Evolutionary conservation across 1,139 yeast genomes (phyloP).

Genomic region (Debaryomycetaceae sp.): DNA sequence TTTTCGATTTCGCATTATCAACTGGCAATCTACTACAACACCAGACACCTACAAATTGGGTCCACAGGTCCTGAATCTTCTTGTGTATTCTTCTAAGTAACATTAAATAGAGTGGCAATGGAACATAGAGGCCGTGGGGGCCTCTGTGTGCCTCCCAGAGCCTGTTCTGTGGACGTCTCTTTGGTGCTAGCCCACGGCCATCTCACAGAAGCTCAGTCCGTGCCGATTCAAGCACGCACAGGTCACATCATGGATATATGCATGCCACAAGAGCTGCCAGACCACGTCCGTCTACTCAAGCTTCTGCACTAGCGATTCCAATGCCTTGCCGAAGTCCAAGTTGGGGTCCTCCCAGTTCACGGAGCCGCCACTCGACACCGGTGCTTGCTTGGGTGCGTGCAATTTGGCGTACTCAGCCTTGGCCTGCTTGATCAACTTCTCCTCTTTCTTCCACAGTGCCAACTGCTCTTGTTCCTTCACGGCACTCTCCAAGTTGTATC

Average conservation of each 20-base stretch:
- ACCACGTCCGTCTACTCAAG: conserved; percentile 25
- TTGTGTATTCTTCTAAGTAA: not conserved
- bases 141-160: too few species aligned
- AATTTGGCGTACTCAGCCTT: conserved; percentile 81
- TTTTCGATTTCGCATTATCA: not conserved
- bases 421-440: conserved; percentile 80
- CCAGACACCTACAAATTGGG: too few species aligned
- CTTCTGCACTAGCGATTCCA: conserved; percentile 42
- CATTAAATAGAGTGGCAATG: not conserved
- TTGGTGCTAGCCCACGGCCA: too few species aligned
- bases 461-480: conserved; percentile 59
- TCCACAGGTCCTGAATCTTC: not conserved
- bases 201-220: too few species aligned
- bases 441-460: conserved; percentile 60
- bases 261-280: too few species aligned
- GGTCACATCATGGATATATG: too few species aligned
- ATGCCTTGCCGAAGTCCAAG: conserved; percentile 67
- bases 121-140: too few species aligned
- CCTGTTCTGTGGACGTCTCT: too few species aligned
- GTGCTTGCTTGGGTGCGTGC: conserved; percentile 41
- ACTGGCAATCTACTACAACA: too few species aligned
- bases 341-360: conserved; percentile 87
- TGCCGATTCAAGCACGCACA: too few species aligned
- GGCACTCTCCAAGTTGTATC: conserved; percentile 60
- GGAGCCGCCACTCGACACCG: conserved; percentile 36